phyloP scores from a whole-genome alignment of 78 protist species.

The Protostelium mycophagum region DNA sequence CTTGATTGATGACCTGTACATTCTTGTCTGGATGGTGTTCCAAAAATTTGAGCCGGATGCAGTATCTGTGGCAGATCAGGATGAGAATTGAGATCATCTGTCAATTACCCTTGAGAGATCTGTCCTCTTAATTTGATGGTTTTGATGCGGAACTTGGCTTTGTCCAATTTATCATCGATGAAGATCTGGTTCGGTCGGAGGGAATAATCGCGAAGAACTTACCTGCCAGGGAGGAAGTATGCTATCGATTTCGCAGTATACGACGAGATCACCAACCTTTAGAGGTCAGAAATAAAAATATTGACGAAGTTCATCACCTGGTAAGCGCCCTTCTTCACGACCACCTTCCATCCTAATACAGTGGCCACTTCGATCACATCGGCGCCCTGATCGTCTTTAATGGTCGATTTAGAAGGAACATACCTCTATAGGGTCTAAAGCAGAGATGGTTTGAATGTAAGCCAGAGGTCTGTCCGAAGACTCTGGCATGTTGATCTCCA shows the following conservation, averaged over 20 bases:
- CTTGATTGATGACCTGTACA: not conserved
- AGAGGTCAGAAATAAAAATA: no score
- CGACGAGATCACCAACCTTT: conserved; percentile 38
- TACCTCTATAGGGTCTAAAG: conserved; percentile 27
- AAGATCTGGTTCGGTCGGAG: conserved; percentile 5
- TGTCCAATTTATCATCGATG: conserved; percentile 32
- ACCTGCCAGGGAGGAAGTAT: conserved; percentile 55
- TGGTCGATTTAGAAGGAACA: not conserved
- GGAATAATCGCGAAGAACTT: not conserved
- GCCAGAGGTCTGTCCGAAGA: conserved; percentile 48
- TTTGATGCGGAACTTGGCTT: conserved; percentile 29
- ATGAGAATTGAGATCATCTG: not conserved
- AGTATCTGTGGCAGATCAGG: conserved; percentile 23
- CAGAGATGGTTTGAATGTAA: conserved; percentile 25
- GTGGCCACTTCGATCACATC: conserved; percentile 59
- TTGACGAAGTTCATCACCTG: not conserved
- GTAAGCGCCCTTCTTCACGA: conserved; percentile 45
- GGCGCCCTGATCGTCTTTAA: conserved; percentile 20
- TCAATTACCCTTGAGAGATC: conserved; percentile 30
- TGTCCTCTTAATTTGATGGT: conserved; percentile 63
- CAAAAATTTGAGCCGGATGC: conserved; percentile 37
- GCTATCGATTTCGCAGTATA: conserved; percentile 52
- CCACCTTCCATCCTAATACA: conserved; percentile 52
- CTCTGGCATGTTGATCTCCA: not conserved
- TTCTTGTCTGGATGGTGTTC: conserved; percentile 24